Evolutionary conservation across 805 yeast species (phyloP).

Genomic region (Candida tallmaniae): DNA sequence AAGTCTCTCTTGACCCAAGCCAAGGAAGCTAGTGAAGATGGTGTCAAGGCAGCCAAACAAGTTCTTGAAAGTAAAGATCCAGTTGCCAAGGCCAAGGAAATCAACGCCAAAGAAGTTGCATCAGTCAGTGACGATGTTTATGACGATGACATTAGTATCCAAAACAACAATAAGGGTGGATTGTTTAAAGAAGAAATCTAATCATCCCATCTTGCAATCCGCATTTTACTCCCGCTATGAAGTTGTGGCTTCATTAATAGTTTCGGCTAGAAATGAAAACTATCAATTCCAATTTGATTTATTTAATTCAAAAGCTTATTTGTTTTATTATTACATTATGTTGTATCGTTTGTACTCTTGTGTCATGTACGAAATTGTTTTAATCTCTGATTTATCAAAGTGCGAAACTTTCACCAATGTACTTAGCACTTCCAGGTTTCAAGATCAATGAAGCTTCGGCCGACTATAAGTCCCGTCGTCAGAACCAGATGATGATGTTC

Average conservation of each 20-base stretch:
- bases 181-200: conserved; percentile 40
- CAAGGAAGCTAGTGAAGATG: conserved; percentile 5
- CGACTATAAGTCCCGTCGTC: conserved; percentile 58
- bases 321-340: too few species aligned
- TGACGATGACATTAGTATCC: conserved; percentile 27
- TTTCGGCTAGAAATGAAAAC: too few species aligned
- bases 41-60: background rate
- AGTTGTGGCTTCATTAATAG: too few species aligned
- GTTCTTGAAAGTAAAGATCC: background rate
- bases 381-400: too few species aligned
- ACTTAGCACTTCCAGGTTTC: conserved; percentile 12
- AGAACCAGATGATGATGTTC: conserved; percentile 67
- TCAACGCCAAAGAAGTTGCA: conserved; percentile 7
- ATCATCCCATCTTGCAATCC: too few species aligned
- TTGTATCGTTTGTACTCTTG: too few species aligned
- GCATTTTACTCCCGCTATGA: too few species aligned
- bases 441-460: conserved; percentile 34
- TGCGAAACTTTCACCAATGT: too few species aligned
- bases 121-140: conserved; percentile 12
- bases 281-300: too few species aligned
- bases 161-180: conserved; percentile 29
- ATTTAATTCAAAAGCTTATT: too few species aligned
- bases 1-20: conserved; percentile 1
- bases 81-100: conserved; percentile 3
- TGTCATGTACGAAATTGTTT: too few species aligned